These are phyloP conservation scores for Zelopaecilomyces penicillatus DNA, from an alignment of 2,329 filamentous ascomycete species.

Conservation along the genomic window DNA sequence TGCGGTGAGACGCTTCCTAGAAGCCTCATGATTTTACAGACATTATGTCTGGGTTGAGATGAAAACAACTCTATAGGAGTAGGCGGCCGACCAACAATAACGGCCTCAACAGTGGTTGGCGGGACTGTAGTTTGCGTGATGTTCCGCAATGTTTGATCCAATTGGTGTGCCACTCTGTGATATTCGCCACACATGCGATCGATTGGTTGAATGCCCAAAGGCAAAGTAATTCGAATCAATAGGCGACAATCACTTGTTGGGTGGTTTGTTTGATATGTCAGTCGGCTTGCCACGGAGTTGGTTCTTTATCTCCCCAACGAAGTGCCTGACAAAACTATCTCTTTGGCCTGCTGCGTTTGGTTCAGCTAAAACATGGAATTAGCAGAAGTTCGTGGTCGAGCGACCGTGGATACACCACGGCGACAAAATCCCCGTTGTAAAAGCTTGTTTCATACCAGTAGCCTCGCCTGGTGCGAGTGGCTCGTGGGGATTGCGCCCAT, in stretches of 20 bases:
- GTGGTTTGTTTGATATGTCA: constrained; percentile 23
- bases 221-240: neutral
- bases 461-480: constrained; percentile 45
- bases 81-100: too few species aligned
- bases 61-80: neutral
- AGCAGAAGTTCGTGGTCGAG: neutral
- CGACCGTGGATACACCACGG: too few species aligned
- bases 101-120: too few species aligned
- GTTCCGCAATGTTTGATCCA: too few species aligned
- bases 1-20: too few species aligned
- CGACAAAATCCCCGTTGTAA: neutral
- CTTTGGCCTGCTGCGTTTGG: constrained; percentile 18
- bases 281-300: constrained; percentile 39
- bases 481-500: constrained; percentile 43
- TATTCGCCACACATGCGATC: too few species aligned
- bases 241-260: constrained; percentile 13
- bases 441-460: constrained; percentile 30
- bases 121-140: too few species aligned
- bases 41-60: neutral
- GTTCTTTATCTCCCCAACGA: constrained; percentile 42
- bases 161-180: too few species aligned
- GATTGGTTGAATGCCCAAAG: too few species aligned
- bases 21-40: neutral
- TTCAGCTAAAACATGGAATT: constrained; percentile 19
- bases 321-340: constrained; percentile 36